Base-by-base conservation (phyloP, 805 yeast genomes). In the Candida xyloterini region DNA sequence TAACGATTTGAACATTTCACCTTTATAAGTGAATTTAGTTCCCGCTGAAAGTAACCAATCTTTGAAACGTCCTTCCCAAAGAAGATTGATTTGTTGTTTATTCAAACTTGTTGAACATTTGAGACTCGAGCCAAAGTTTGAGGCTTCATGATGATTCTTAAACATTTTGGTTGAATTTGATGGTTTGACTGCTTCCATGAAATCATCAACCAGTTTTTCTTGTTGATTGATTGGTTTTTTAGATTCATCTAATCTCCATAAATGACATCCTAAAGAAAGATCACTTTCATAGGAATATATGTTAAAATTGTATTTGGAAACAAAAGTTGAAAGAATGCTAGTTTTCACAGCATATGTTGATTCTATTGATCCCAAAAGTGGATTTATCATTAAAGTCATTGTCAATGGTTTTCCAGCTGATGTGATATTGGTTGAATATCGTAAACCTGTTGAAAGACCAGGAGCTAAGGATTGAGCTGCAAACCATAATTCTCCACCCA, bases 401-500 rank as follows among this genome's bases (percentile, higher is more conserved):
- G 96, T 85, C 47, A 90, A 64, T 0, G 99, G 99, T 47, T 87
- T 84, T 3, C 95, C 95, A 0, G 95, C 84, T 30, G 85, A 78
- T 0, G 96, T 79, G 7, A 61, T 38, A 46, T 86, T 81, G 0
- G 96, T 86, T 1, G 91, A 75, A 59, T 93, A 91, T 31, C 97
- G 66, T 33, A 88, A 59, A 0, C 95, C 91, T 1, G 95, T 77
- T 0, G 96, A 86, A 14, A 90, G 58, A 0, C 97, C 98, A 0
- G 97, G 97, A 43, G 91, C 81, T 74, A 87, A 82, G 32, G 85
- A 82, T 31, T 73, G 60, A 0, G 88, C 78, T 1, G 95, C 95
- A 51, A 84, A 84, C 91, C 96, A 93, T 4, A 88, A 48, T 63
- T 93, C 99, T 8, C 84, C 76, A 1, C 99, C 99, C 0, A 86